Conservation (phyloP, 2,329 filamentous ascomycete genomes). For the Cladosporium sp. region DNA sequence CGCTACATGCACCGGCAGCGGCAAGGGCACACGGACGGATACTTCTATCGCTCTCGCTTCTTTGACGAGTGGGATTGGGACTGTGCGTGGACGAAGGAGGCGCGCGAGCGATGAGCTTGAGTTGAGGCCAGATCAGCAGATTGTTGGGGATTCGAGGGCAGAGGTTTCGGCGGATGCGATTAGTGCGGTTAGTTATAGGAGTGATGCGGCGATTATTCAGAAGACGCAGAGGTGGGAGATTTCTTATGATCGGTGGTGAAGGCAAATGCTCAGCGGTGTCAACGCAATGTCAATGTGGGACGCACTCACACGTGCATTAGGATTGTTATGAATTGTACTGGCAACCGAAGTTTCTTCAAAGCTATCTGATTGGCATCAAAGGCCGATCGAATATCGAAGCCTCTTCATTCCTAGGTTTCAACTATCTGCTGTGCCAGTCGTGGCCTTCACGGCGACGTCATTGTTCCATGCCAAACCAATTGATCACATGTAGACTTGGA, state of each 20-base stretch:
- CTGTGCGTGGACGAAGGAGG: background rate
- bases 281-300: too few relatives aligned
- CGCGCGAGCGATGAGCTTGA: background rate
- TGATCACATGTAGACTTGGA: too few relatives aligned
- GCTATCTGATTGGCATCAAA: too few relatives aligned
- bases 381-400: too few relatives aligned
- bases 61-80: background rate
- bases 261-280: too few relatives aligned
- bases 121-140: background rate
- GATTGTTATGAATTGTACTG: too few relatives aligned
- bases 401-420: too few relatives aligned
- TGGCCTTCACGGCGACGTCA: too few relatives aligned
- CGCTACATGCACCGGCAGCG: conserved; percentile 6
- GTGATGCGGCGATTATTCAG: conserved; percentile 12
- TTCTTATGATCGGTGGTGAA: conserved; percentile 8
- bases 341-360: too few relatives aligned
- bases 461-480: too few relatives aligned
- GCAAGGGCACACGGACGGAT: conserved; percentile 9
- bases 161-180: conserved; percentile 7
- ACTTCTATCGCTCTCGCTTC: conserved; percentile 7
- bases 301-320: too few relatives aligned
- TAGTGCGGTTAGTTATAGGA: conserved; percentile 1
- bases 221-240: conserved; percentile 16
- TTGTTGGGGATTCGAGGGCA: background rate
- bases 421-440: too few relatives aligned